Evolutionary conservation across 2,329 filamentous ascomycete species (phyloP).

Genomic region (Cylindrodendrum hubeiense): DNA sequence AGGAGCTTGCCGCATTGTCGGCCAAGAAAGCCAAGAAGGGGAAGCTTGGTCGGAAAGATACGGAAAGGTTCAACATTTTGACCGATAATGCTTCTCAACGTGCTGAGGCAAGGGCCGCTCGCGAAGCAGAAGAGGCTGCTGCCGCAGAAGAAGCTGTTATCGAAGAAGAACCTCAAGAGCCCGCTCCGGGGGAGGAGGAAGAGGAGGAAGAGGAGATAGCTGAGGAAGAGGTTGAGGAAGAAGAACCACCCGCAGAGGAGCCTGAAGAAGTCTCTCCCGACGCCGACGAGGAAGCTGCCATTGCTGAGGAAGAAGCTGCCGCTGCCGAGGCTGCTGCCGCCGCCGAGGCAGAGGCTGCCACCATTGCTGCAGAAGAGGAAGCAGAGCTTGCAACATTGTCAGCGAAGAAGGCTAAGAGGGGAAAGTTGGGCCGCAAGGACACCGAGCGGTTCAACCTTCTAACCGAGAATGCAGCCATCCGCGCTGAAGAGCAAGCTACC

Average conservation of each 20-base stretch:
- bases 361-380: slow-evolving; percentile 40
- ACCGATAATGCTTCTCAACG: slow-evolving; percentile 33
- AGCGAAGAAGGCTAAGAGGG: slow-evolving; percentile 53
- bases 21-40: slow-evolving; percentile 54
- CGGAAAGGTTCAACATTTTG: slow-evolving; percentile 35
- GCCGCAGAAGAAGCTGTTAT: not conserved
- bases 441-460: slow-evolving; percentile 37
- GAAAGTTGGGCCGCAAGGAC: slow-evolving; percentile 41
- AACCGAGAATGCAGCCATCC: slow-evolving; percentile 40
- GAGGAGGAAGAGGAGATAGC: slow-evolving; percentile 16
- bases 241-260: slow-evolving; percentile 48
- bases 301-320: slow-evolving; percentile 35
- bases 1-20: slow-evolving; percentile 56
- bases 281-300: slow-evolving; percentile 26
- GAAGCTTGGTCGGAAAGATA: slow-evolving; percentile 42
- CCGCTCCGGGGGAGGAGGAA: not conserved
- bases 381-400: slow-evolving; percentile 53
- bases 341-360: slow-evolving; percentile 22
- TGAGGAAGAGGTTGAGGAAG: slow-evolving; percentile 19
- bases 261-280: slow-evolving; percentile 28
- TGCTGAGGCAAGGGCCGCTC: slow-evolving; percentile 31
- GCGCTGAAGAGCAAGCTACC: slow-evolving; percentile 45
- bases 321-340: slow-evolving; percentile 37
- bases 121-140: slow-evolving; percentile 34
- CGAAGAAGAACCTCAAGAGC: slow-evolving; percentile 7